Evolutionary conservation across 2,329 filamentous ascomycete genomes (phyloP).

Genomic region (Penicillium sp.): DNA sequence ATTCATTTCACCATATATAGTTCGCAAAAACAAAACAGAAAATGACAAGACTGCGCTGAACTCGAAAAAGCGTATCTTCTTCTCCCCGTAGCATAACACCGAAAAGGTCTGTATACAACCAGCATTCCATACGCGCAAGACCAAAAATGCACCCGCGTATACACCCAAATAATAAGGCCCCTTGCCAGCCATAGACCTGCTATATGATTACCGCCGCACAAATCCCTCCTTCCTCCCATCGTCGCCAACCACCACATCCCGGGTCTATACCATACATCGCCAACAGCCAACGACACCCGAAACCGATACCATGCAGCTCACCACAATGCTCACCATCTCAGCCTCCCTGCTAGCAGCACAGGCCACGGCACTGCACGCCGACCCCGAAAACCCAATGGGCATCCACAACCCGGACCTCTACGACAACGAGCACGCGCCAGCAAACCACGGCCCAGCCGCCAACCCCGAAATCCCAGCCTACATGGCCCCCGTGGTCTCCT

Average conservation of each 20-base stretch:
- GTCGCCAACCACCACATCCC: neutral
- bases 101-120: slow-evolving; percentile 2
- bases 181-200: neutral
- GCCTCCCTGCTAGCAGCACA: slow-evolving; percentile 16
- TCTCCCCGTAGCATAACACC: neutral
- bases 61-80: neutral
- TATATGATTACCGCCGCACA: neutral
- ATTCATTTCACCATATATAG: neutral
- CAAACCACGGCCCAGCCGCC: neutral
- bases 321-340: slow-evolving; percentile 13
- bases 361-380: slow-evolving; percentile 1
- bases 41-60: neutral
- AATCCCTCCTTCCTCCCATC: neutral
- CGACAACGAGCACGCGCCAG: neutral
- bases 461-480: neutral
- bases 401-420: neutral
- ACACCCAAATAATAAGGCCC: slow-evolving; percentile 1
- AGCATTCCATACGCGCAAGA: slow-evolving; percentile 10
- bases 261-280: neutral
- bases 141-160: slow-evolving; percentile 9
- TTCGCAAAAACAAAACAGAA: neutral
- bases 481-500: neutral
- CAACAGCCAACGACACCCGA: neutral
- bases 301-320: slow-evolving; percentile 17
- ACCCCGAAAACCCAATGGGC: neutral